Evolutionary conservation across 2,329 filamentous ascomycete genomes (phyloP).

Genomic region (Sclerotinia borealis): DNA sequence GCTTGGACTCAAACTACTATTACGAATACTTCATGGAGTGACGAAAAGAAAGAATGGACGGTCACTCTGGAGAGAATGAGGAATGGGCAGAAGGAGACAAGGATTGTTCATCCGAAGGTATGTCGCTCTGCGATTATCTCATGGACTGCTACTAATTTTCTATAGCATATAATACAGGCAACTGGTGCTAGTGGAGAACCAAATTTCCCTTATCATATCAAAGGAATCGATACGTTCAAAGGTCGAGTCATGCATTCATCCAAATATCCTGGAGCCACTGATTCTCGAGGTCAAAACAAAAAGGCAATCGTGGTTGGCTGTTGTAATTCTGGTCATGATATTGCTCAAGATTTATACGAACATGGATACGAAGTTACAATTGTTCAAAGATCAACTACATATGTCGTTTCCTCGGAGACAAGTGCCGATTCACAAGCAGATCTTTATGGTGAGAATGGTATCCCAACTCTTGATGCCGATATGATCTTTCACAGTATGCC

Average conservation of each 20-base stretch:
- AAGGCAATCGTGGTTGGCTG: slow-evolving; percentile 61
- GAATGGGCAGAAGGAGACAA: slow-evolving; percentile 16
- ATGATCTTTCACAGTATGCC: slow-evolving; percentile 53
- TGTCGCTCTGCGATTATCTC: not conserved
- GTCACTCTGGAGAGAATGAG: slow-evolving; percentile 42
- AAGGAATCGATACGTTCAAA: slow-evolving; percentile 46
- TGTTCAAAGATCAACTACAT: slow-evolving; percentile 61
- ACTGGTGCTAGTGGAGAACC: slow-evolving; percentile 50
- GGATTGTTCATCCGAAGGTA: slow-evolving; percentile 18
- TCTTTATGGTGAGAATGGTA: slow-evolving; percentile 38
- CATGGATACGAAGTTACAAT: slow-evolving; percentile 63
- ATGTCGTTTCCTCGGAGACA: slow-evolving; percentile 51
- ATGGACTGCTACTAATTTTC: slow-evolving; percentile 21
- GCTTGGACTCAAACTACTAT: slow-evolving; percentile 55
- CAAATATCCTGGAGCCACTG: slow-evolving; percentile 48
- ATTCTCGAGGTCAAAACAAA: slow-evolving; percentile 42
- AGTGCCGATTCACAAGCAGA: slow-evolving; percentile 38
- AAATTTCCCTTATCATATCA: slow-evolving; percentile 40
- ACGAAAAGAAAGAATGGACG: slow-evolving; percentile 46
- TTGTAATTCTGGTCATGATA: slow-evolving; percentile 65
- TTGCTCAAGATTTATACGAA: slow-evolving; percentile 61
- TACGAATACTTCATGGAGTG: slow-evolving; percentile 39
- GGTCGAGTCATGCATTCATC: slow-evolving; percentile 57
- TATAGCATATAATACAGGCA: slow-evolving; percentile 20
- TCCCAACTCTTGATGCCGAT: slow-evolving; percentile 61